These are phyloP conservation scores for Clonostachys rosea DNA, from an alignment of 2,329 filamentous ascomycete genomes.

Conservation along the genomic window DNA sequence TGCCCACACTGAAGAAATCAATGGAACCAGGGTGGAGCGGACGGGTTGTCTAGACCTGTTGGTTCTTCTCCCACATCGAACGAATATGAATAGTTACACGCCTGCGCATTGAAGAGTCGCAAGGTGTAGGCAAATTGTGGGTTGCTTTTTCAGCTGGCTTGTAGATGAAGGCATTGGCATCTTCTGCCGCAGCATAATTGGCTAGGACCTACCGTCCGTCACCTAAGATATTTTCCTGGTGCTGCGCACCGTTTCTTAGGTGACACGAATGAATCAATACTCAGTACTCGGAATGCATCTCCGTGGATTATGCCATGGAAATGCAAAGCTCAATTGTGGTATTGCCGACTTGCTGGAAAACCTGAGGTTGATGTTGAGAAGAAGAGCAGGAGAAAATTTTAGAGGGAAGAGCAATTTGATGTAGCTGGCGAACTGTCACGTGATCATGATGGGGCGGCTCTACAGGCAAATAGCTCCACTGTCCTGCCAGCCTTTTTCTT, in stretches of 20 bases:
- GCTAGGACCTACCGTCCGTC: too few relatives aligned
- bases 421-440: too few relatives aligned
- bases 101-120: slow-evolving; percentile 50
- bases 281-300: too few relatives aligned
- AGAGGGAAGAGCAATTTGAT: too few relatives aligned
- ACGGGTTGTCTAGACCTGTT: slow-evolving; percentile 63
- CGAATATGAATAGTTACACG: slow-evolving; percentile 53
- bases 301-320: background rate
- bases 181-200: too few relatives aligned
- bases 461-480: background rate
- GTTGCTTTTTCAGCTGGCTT: slow-evolving; percentile 12
- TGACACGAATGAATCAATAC: background rate
- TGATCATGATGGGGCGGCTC: too few relatives aligned
- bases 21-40: slow-evolving; percentile 62
- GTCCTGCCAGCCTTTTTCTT: background rate
- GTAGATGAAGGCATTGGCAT: too few relatives aligned
- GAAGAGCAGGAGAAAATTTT: slow-evolving; percentile 1
- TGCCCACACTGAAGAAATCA: slow-evolving; percentile 42
- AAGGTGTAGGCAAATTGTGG: slow-evolving; percentile 61
- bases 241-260: background rate
- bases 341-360: too few relatives aligned
- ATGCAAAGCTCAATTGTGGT: background rate
- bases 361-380: background rate
- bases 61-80: slow-evolving; percentile 61
- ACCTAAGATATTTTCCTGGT: too few relatives aligned